Percentiles rank a stretch among this genome's conserved stretches.
Evolutionary conservation across 495 filamentous ascomycete species (phyloP).

Genomic region (Stereocaulon alpinum): DNA sequence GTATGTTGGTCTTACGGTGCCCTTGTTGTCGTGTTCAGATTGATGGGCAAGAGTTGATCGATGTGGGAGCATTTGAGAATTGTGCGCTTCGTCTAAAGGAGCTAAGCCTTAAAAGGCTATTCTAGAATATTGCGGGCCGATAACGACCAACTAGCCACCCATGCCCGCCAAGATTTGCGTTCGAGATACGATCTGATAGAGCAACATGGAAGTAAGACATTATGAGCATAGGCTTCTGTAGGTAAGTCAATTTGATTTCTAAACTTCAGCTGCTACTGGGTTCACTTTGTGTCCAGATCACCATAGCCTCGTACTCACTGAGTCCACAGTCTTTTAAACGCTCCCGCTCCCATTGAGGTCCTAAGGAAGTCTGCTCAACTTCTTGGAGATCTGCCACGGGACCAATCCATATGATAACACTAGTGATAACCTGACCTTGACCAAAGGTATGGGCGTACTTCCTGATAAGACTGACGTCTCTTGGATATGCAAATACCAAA

Average conservation of each 20-base stretch:
- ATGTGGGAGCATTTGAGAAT: constrained; percentile 17
- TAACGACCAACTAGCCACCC: not conserved
- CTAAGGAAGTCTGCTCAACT: constrained; percentile 28
- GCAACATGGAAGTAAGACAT: no score
- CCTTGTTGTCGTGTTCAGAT: constrained; percentile 38
- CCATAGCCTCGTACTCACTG: constrained; percentile 1
- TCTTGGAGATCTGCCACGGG: constrained; percentile 40
- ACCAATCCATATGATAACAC: constrained; percentile 41
- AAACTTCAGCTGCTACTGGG: not conserved
- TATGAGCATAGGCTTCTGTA: no score
- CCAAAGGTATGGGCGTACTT: constrained; percentile 34
- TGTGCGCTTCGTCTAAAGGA: constrained; percentile 15
- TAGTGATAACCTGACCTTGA: constrained; percentile 16
- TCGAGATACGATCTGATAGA: no score
- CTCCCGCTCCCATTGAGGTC: constrained; percentile 22
- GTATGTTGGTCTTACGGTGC: constrained; percentile 32
- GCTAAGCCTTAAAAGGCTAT: not conserved
- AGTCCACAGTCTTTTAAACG: constrained; percentile 7
- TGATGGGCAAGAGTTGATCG: constrained; percentile 37
- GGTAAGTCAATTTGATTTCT: no score
- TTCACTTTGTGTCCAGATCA: not conserved
- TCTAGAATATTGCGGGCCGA: constrained; percentile 6
- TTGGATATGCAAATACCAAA: constrained; percentile 49
- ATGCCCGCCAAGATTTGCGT: no score
- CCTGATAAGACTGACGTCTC: constrained; percentile 34